Conservation (phyloP, 768 basidiomycete genomes). For the Tulasnella sp. region DNA sequence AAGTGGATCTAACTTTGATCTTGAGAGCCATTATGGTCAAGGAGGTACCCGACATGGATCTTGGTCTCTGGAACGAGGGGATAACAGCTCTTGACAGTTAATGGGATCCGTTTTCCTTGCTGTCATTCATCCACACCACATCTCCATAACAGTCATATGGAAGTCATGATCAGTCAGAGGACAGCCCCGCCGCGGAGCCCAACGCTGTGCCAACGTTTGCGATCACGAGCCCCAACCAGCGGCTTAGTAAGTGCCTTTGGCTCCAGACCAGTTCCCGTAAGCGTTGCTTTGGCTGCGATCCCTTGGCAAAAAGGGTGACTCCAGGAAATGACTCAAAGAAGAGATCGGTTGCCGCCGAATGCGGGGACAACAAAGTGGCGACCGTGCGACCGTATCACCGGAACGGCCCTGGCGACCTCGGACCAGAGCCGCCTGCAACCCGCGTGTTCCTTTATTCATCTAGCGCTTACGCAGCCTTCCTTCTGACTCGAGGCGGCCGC, state of each 20-base stretch:
- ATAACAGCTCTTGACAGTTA: neutral
- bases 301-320: no score
- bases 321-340: no score
- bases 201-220: neutral
- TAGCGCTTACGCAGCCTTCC: neutral
- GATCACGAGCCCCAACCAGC: neutral
- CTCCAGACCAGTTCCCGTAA: no score
- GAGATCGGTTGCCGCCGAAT: no score
- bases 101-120: neutral
- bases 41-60: conserved; percentile 10
- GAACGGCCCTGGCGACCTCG: no score
- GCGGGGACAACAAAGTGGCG: no score
- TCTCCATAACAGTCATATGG: neutral
- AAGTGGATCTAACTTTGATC: conserved; percentile 1
- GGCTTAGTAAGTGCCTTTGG: neutral
- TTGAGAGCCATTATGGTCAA: conserved; percentile 4
- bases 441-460: neutral
- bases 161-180: neutral
- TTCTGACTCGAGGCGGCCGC: no score
- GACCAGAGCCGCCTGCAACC: no score
- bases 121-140: neutral
- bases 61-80: conserved; percentile 1
- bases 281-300: no score
- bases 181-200: neutral
- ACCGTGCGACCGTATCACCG: no score